These are phyloP conservation scores for Penicillium nucicola DNA, from an alignment of 495 filamentous ascomycete species.

Conservation along the genomic window DNA sequence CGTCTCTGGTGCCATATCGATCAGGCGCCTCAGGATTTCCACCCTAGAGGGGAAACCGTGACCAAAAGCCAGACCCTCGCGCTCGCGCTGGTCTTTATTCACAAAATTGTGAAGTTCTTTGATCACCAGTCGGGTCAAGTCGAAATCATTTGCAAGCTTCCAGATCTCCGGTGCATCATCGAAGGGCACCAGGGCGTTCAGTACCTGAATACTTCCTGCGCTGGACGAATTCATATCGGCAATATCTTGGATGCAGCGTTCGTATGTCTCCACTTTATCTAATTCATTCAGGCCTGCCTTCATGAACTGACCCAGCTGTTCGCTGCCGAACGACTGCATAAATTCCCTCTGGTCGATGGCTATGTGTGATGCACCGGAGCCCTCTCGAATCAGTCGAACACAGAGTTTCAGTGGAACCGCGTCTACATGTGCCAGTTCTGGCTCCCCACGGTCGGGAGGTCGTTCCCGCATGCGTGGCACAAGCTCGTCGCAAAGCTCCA, in stretches of 20 bases:
- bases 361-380: slow-evolving; percentile 39
- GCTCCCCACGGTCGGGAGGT: slow-evolving; percentile 13
- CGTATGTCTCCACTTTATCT: slow-evolving; percentile 52
- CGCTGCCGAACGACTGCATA: slow-evolving; percentile 58
- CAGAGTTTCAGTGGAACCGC: slow-evolving; percentile 47
- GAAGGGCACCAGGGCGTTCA: slow-evolving; percentile 55
- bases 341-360: slow-evolving; percentile 36
- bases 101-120: slow-evolving; percentile 48
- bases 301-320: slow-evolving; percentile 52
- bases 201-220: slow-evolving; percentile 69
- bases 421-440: slow-evolving; percentile 26
- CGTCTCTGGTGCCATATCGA: slow-evolving; percentile 54
- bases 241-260: slow-evolving; percentile 58
- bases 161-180: slow-evolving; percentile 46
- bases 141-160: slow-evolving; percentile 51
- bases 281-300: slow-evolving; percentile 45
- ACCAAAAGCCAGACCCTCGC: slow-evolving; percentile 32
- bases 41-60: slow-evolving; percentile 49
- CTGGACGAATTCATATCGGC: slow-evolving; percentile 50
- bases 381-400: slow-evolving; percentile 66
- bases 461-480: slow-evolving; percentile 36
- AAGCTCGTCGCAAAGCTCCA: slow-evolving; percentile 42
- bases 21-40: slow-evolving; percentile 55
- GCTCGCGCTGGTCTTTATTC: slow-evolving; percentile 34
- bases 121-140: slow-evolving; percentile 49